Base-by-base conservation (phyloP, 768 basidiomycete species). In the Cystofilobasidium macerans region DNA sequence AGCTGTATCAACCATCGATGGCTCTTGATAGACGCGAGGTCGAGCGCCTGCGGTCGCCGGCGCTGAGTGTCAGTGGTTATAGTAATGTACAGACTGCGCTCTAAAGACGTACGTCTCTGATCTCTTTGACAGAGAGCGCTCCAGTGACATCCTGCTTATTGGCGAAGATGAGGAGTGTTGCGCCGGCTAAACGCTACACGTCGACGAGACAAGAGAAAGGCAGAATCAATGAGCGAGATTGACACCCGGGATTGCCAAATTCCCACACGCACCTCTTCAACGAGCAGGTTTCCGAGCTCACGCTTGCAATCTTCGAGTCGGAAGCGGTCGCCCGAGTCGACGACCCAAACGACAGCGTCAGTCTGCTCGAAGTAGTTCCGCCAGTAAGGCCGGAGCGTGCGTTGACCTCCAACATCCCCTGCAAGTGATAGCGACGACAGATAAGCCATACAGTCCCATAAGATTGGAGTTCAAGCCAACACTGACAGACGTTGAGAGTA, bases 341-440 rank as follows among this genome's bases (percentile, higher is more conserved):
- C 93, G 22, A 99, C 94, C 95, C 95, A 99, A 38, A 98, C 91
- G 51, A 99, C 80, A 9, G 88, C 94, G 77, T 98, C 95, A 13
- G 95, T 98, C 77, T 92, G 89, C 77, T 99, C 95, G 71, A 98
- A 98, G 78, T 98, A 98, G 76, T 98, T 99, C 30, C 90, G 81
- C 95, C 95, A 99, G 76, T 98, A 98, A 9, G 95, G 94, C 35
- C 95, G 83, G 60, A 99, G 84, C 0, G 90, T 93, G 65, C 86
- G 84, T 76, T 99, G 95, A 28, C 95, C 94, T 40, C 95, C 95
- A 40, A 98, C 91, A 75, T 99, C 95, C 95, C 94, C 93, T 97
- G 71, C 33, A 24, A 35, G 51, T 57, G 43, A 16, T 20, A 33
- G 26, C 32, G 40, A 7, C 26, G 32, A 60, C 12, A 20, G 18